Conservation (phyloP, 192 early-diverging fungal species). For the Backusella liffmaniae region DNA sequence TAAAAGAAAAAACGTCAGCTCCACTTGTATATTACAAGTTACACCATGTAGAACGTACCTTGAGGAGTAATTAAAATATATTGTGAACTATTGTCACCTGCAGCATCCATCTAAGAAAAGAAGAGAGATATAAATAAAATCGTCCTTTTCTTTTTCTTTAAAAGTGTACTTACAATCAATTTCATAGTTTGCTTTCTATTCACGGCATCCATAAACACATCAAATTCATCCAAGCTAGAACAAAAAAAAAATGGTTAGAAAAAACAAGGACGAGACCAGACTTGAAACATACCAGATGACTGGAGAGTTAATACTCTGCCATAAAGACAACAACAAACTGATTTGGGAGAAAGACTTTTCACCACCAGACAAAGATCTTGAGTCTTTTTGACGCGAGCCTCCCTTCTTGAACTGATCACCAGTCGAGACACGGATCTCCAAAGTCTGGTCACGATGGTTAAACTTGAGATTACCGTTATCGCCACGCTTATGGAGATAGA, state of each 20-base stretch:
- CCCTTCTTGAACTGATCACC: constrained; percentile 42
- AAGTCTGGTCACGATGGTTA: constrained; percentile 61
- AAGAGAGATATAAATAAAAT: not conserved
- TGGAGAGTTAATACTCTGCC: constrained; percentile 90
- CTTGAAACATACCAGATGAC: constrained; percentile 66
- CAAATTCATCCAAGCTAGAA: constrained; percentile 91
- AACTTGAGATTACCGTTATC: constrained; percentile 80
- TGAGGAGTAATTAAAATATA: constrained; percentile 98
- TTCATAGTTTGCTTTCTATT: constrained; percentile 86
- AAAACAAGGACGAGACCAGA: too few species aligned
- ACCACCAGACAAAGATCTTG: constrained; percentile 91
- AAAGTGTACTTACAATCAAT: constrained; percentile 59
- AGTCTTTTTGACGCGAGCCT: constrained; percentile 68
- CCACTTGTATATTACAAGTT: too few species aligned
- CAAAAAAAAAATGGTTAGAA: too few species aligned
- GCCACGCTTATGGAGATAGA: constrained; percentile 75
- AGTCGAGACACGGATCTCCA: constrained; percentile 54
- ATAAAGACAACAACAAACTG: constrained; percentile 89
- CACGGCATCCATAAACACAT: constrained; percentile 99
- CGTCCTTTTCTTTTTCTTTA: not conserved
- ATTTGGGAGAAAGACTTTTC: constrained; percentile 97
- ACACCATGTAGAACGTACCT: constrained; percentile 2
- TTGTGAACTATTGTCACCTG: constrained; percentile 70
- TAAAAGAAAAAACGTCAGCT: not conserved
- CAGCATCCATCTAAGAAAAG: constrained; percentile 62